phyloP scores from a whole-genome alignment of 345 rosid genomes.

The Abelmoschus esculentus region DNA sequence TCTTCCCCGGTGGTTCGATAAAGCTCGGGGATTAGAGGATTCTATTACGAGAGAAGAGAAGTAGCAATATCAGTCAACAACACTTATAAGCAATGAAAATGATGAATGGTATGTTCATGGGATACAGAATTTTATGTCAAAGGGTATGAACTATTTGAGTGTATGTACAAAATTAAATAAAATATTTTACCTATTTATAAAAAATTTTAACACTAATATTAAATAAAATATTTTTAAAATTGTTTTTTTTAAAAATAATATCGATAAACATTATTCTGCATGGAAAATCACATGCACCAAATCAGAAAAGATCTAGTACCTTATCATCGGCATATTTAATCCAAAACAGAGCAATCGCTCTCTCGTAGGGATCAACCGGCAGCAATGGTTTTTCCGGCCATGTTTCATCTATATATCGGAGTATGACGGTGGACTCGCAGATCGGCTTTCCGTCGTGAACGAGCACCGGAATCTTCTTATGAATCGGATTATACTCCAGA shows the following conservation, averaged over 20 bases:
- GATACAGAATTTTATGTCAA: neutral
- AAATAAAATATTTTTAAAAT: too few relatives aligned
- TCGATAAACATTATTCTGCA: too few relatives aligned
- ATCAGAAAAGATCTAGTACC: slow-evolving; percentile 1
- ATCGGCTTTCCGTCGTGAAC: slow-evolving; percentile 29
- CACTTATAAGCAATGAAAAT: too few relatives aligned
- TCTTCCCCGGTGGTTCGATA: slow-evolving; percentile 15
- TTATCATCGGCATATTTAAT: slow-evolving; percentile 24
- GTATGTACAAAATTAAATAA: too few relatives aligned
- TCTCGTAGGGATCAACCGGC: slow-evolving; percentile 23
- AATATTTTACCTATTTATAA: too few relatives aligned
- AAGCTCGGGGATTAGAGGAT: neutral
- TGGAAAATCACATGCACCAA: too few relatives aligned
- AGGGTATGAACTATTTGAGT: too few relatives aligned
- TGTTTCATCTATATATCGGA: slow-evolving; percentile 28
- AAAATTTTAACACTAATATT: too few relatives aligned
- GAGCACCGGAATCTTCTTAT: slow-evolving; percentile 32
- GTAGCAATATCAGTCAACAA: too few relatives aligned
- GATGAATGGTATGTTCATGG: too few relatives aligned
- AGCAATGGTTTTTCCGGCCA: slow-evolving; percentile 26
- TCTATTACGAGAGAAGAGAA: neutral
- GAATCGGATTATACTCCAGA: slow-evolving; percentile 21
- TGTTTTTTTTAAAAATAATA: too few relatives aligned
- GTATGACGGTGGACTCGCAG: slow-evolving; percentile 23
- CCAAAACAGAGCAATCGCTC: slow-evolving; percentile 28